Percentiles rank a stretch among this genome's conserved stretches.
These are phyloP conservation scores for Cladosporium velox DNA, from an alignment of 2,329 filamentous ascomycete species.

Conservation along the genomic window DNA sequence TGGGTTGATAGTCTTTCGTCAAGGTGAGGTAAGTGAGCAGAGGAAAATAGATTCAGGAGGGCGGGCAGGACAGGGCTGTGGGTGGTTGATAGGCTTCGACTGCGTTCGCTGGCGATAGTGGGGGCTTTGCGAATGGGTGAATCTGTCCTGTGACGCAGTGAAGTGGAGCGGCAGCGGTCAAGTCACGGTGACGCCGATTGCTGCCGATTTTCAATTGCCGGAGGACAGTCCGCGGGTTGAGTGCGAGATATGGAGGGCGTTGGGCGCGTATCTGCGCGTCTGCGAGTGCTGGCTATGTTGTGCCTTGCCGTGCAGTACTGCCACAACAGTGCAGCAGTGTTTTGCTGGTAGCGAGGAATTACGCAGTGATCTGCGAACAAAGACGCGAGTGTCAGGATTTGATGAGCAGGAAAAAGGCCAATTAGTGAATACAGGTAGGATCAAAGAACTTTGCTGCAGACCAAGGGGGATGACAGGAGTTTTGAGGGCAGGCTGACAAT, in stretches of 20 bases:
- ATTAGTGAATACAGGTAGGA: slow-evolving; percentile 7
- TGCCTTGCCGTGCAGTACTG: not conserved
- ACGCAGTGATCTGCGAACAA: not conserved
- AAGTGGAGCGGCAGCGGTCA: slow-evolving; percentile 3
- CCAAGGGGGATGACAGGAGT: not conserved
- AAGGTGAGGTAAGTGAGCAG: slow-evolving; percentile 9
- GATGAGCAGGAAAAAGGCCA: slow-evolving; percentile 2
- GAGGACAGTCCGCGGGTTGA: not conserved
- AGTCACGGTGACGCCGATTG: not conserved
- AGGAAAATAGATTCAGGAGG: not conserved
- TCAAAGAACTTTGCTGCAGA: slow-evolving; percentile 8
- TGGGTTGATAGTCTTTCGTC: not conserved
- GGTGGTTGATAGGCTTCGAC: slow-evolving; percentile 14
- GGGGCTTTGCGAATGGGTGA: slow-evolving; percentile 1
- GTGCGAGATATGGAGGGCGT: not conserved
- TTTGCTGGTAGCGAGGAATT: not conserved
- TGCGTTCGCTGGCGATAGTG: slow-evolving; percentile 9
- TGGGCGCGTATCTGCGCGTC: not conserved
- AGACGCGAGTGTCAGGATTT: slow-evolving; percentile 1
- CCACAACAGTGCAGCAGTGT: not conserved
- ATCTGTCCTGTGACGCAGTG: slow-evolving; percentile 5
- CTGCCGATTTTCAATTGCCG: slow-evolving; percentile 2
- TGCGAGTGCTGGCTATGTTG: not conserved
- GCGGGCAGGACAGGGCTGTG: not conserved
- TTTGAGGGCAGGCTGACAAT: slow-evolving; percentile 1